Conservation (phyloP, 176 grass and related monocot genomes). For the Pharus latifolius region DNA sequence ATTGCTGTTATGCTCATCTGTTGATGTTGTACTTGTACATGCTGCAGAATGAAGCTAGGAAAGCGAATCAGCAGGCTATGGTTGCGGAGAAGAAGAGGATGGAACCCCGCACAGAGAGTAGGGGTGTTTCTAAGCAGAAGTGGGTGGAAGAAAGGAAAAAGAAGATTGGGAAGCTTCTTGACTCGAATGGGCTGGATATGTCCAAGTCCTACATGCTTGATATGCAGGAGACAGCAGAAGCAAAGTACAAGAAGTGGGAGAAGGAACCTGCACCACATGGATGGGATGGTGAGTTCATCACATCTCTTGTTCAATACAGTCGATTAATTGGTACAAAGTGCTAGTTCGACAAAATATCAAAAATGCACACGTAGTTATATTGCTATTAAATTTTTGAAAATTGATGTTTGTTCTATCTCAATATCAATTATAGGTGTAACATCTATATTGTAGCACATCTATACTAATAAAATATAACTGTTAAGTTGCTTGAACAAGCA, state of each 20-base stretch:
- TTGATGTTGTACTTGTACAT: no score
- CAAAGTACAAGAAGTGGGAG: conserved; percentile 59
- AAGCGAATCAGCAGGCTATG: conserved; percentile 52
- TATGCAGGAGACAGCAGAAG: conserved; percentile 40
- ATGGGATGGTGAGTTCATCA: conserved; percentile 41
- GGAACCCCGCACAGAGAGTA: conserved; percentile 37
- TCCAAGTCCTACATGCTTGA: conserved; percentile 52
- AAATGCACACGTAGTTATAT: no score
- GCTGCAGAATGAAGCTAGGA: conserved; percentile 48
- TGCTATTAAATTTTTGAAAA: no score
- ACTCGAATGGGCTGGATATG: conserved; percentile 61
- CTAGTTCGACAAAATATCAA: no score
- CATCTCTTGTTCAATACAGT: no score
- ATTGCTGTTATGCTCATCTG: no score
- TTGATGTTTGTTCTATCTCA: no score
- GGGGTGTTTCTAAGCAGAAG: conserved; percentile 50
- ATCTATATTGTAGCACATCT: no score
- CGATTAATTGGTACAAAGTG: no score
- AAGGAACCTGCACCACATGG: conserved; percentile 50
- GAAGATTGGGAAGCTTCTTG: conserved; percentile 57
- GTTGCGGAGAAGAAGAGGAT: conserved; percentile 52
- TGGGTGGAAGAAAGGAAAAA: conserved; percentile 60
- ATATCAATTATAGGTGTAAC: no score
- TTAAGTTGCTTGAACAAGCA: no score
- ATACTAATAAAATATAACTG: no score